Conservation (phyloP, 2,329 filamentous ascomycete genomes). For the Aspergillus fructus region DNA sequence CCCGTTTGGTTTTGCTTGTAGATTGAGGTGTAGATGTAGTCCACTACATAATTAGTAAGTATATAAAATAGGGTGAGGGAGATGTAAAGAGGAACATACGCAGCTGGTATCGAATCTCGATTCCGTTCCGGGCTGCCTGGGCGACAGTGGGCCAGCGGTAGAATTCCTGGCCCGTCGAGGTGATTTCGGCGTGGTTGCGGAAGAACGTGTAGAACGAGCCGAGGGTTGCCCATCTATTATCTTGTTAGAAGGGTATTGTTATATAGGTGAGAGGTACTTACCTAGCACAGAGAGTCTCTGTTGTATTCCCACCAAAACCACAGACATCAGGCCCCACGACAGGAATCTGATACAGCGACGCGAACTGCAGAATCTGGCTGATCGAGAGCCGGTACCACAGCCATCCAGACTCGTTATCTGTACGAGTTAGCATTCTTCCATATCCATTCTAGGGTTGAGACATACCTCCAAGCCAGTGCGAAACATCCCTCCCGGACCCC, state of each 20-base stretch:
- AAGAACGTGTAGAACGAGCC: constrained; percentile 75
- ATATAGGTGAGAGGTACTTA: too few species aligned
- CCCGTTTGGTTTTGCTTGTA: constrained; percentile 61
- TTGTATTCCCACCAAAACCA: constrained; percentile 68
- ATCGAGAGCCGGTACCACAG: constrained; percentile 63
- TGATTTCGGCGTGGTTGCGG: constrained; percentile 66
- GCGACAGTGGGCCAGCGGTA: constrained; percentile 68
- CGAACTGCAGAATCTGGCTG: constrained; percentile 59
- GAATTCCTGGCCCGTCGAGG: constrained; percentile 64
- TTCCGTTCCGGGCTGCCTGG: constrained; percentile 64
- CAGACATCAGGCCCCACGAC: constrained; percentile 73
- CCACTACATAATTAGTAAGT: constrained; percentile 41
- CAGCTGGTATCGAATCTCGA: constrained; percentile 70
- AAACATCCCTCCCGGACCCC: constrained; percentile 62
- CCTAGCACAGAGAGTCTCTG: constrained; percentile 63
- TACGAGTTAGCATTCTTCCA: too few species aligned
- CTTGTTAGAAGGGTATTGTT: too few species aligned
- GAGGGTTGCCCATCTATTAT: constrained; percentile 66
- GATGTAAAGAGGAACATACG: constrained; percentile 16
- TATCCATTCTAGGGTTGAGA: constrained; percentile 33
- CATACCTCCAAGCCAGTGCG: constrained; percentile 54
- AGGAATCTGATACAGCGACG: constrained; percentile 65
- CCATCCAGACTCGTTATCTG: constrained; percentile 7
- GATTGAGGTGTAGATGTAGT: constrained; percentile 76
- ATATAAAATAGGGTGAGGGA: too few species aligned